Base-by-base conservation (phyloP, 2,329 filamentous ascomycete genomes). In the Coniochaeta prunicola region DNA sequence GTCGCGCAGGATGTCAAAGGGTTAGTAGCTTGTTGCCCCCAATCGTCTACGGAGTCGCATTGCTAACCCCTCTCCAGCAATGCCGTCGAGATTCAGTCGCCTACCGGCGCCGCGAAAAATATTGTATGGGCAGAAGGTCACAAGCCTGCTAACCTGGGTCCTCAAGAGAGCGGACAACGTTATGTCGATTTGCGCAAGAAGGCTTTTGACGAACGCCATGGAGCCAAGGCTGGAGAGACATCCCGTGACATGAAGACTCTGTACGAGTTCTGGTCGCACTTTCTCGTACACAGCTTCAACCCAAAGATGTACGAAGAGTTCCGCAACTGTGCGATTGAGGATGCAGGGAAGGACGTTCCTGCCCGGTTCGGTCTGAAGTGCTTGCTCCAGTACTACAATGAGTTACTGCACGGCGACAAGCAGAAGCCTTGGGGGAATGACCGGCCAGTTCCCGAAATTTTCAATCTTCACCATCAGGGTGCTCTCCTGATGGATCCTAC, bases 191-290 rank as follows among this genome's bases (percentile, higher is more conserved):
- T 81, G 48, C 73, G 73, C 38, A 63, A 68, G 19, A 70, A 70
- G 58, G 76, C 75, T 3, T 66, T 80, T 40, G 69, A 72, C 30
- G 64, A 74, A 59, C 71, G 77, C 58, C 66, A 69, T 34, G 57
- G 61, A 5, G 70, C 71, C 34, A 62, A 69, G 28, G 34, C 65
- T 19, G 70, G 72, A 53, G 71, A 77, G 59, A 72, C 70, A 40
- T 80, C 82, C 55, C 75, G 77, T 61, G 80, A 85, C 66, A 86
- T 88, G 79, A 80, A 84, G 68, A 79, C 84, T 60, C 80, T 90
- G 31, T 91, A 91, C 74, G 80, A 85, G 63, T 90, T 90, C 75
- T 92, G 88, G 87, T 84, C 85, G 21, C 83, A 88, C 70, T 90
- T 89, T 68, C 78, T 92, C 63, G 80, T 85, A 62, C 80, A 84